Conservation (phyloP, 1,139 yeast genomes). For the Blastobotrys malaysiensis region DNA sequence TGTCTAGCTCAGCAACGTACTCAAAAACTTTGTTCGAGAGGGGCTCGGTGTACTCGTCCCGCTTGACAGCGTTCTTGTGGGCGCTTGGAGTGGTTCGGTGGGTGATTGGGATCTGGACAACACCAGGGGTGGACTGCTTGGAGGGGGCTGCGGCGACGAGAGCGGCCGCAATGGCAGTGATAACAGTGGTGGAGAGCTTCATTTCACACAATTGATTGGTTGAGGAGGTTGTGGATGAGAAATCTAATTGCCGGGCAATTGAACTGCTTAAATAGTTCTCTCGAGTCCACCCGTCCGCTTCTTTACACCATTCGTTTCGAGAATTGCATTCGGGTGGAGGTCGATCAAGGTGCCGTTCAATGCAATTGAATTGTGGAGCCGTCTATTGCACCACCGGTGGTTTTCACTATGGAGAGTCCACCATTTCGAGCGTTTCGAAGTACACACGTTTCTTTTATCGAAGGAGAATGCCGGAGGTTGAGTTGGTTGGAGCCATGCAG, state of each 20-base stretch:
- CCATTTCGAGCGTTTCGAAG: background rate
- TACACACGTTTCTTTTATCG: background rate
- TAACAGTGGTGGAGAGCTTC: slow-evolving; percentile 2
- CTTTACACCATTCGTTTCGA: background rate
- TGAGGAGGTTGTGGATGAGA: background rate
- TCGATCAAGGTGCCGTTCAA: background rate
- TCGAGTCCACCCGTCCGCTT: too few relatives aligned
- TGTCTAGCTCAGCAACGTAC: slow-evolving; percentile 40
- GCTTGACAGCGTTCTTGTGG: background rate
- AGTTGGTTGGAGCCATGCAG: background rate
- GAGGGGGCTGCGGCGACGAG: slow-evolving; percentile 1
- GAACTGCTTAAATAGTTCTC: background rate
- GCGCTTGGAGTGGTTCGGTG: background rate
- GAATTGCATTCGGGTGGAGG: background rate
- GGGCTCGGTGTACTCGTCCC: background rate
- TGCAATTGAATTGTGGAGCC: background rate
- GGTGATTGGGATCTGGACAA: background rate
- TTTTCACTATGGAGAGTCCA: too few relatives aligned
- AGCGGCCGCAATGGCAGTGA: slow-evolving; percentile 5
- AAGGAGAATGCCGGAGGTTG: background rate
- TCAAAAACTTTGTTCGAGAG: slow-evolving; percentile 11
- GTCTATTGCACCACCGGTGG: background rate
- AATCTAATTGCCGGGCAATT: background rate
- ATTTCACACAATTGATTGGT: background rate
- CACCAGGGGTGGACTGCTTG: background rate